Base-by-base conservation (phyloP, 1,284 basidiomycete species). In the Heterobasidion occidentale region DNA sequence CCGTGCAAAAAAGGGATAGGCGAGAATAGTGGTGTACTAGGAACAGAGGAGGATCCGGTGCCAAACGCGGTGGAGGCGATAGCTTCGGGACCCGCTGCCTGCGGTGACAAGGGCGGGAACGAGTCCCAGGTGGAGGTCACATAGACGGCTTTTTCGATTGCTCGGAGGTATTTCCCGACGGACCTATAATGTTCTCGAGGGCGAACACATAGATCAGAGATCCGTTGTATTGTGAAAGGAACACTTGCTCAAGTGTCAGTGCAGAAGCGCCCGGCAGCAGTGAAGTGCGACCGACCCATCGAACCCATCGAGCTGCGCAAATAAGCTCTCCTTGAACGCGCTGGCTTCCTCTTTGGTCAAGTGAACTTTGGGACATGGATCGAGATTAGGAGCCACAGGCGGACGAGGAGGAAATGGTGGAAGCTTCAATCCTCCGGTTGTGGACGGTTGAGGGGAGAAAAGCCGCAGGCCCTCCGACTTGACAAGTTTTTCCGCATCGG, bases 161-260 rank as follows among this genome's bases (percentile, higher is more conserved):
- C 94, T 9, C 94, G 90, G 20, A 96, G 78, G 68, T 94, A 97
- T 72, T 97, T 97, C 50, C 94, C 92, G 6, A 92, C 72, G 33
- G 81, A 79, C 46, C 77, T 84, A 76, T 97, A 95, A 61, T 91
- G 79, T 52, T 78, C 73, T 59, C 77, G 77, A 2, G 94, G 93
- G 36, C 79, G 70, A 7, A 88, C 62, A 49, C 86, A 84, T n/a
- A 98, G 81, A 67, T 97, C 94, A 64, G 90, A 92, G 15, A 97
- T 71, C 42, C 94, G 86, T 70, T 98, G 94, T 53, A 97, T 88
- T 4, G 94, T 96, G 71, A 97, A 98, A 3, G 94, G 94, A 0
- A 92, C 82, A 55, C 82, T 83, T 45, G 27, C 27, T 27, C 27
- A 27, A 27, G 27, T 58, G 53, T 62, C 53, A 36, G 38, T 44